phyloP scores from a whole-genome alignment of 805 yeast species.

The Wickerhamomyces ciferrii region DNA sequence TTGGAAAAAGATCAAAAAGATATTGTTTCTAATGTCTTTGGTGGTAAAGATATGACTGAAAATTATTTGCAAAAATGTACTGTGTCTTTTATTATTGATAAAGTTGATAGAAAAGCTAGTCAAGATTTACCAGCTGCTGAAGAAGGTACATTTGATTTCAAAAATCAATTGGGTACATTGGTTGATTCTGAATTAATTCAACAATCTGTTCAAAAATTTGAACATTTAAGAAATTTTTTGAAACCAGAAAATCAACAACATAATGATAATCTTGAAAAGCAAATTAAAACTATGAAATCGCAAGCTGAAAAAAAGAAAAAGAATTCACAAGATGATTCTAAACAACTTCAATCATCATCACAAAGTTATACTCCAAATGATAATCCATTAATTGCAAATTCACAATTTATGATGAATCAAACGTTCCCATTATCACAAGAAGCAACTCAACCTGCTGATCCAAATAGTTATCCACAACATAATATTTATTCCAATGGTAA shows the following conservation, averaged over 20 bases:
- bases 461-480: neutral
- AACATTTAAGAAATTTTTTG: neutral
- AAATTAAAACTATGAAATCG: neutral
- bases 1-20: slow-evolving; percentile 22
- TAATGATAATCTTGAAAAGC: slow-evolving; percentile 5
- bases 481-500: neutral
- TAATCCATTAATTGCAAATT: neutral
- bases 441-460: neutral
- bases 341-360: neutral
- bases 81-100: slow-evolving; percentile 21
- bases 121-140: slow-evolving; percentile 2
- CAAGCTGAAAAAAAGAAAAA: neutral
- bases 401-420: neutral
- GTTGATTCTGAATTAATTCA: slow-evolving; percentile 11
- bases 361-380: neutral
- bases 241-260: slow-evolving; percentile 6
- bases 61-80: slow-evolving; percentile 23
- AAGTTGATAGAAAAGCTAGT: slow-evolving; percentile 3
- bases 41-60: slow-evolving; percentile 25
- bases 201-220: slow-evolving; percentile 10
- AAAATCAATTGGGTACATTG: slow-evolving; percentile 17
- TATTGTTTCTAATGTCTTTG: slow-evolving; percentile 25
- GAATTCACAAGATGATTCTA: neutral
- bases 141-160: slow-evolving; percentile 8
- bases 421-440: neutral